Evolutionary conservation across 495 filamentous ascomycete species (phyloP).

Genomic region (Alectoria sarmentosa): DNA sequence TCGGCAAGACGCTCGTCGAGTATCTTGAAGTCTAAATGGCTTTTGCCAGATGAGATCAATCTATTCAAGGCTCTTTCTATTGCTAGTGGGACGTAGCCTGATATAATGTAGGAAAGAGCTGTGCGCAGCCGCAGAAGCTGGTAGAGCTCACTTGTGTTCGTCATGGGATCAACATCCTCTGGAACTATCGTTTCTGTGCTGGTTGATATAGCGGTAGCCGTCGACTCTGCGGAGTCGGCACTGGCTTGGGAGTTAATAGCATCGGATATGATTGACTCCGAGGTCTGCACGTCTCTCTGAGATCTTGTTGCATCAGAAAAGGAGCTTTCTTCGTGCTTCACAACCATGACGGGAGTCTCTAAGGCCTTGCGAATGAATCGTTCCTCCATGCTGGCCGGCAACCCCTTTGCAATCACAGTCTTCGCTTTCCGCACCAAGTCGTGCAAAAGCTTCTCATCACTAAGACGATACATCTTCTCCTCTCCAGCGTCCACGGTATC

Average conservation of each 20-base stretch:
- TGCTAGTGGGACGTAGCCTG: constrained; percentile 56
- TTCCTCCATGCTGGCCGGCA: constrained; percentile 81
- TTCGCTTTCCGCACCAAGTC: constrained; percentile 66
- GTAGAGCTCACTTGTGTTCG: constrained; percentile 39
- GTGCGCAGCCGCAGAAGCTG: constrained; percentile 66
- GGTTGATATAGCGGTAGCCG: constrained; percentile 28
- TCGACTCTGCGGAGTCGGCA: constrained; percentile 39
- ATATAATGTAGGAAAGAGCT: constrained; percentile 67
- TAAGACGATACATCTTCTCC: constrained; percentile 75
- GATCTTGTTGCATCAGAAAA: constrained; percentile 12
- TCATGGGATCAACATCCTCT: constrained; percentile 29
- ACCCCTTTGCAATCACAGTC: constrained; percentile 52
- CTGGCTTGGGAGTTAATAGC: constrained; percentile 30
- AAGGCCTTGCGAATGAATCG: constrained; percentile 71
- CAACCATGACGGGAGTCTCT: constrained; percentile 60
- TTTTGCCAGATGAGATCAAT: constrained; percentile 39
- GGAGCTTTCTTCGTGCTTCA: constrained; percentile 43
- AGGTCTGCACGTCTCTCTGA: constrained; percentile 28
- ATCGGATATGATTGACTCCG: constrained; percentile 38
- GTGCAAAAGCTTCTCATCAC: constrained; percentile 55
- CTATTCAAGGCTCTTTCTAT: constrained; percentile 45
- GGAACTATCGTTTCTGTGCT: constrained; percentile 31
- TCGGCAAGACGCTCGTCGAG: constrained; percentile 60
- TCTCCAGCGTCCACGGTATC: constrained; percentile 75
- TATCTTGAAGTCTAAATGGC: constrained; percentile 58